Conservation (phyloP, 1,284 basidiomycete genomes). For the Ceratorhiza oryzae-sativae region DNA sequence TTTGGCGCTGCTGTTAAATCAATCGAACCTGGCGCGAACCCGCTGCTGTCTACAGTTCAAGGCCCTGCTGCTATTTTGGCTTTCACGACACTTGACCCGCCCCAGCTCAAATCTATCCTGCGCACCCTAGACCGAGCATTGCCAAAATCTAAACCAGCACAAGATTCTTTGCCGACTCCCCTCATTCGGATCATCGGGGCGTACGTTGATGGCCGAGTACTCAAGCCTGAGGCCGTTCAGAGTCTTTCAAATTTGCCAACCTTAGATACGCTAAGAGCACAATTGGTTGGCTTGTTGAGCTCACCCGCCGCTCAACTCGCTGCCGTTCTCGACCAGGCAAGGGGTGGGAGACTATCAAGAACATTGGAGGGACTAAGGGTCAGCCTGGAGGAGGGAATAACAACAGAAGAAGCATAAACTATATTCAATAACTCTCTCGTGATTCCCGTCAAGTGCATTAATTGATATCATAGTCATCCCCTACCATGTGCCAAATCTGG, state of each 20-base stretch:
- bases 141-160: slow-evolving; percentile 51
- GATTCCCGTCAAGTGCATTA: too few species aligned
- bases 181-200: slow-evolving; percentile 71
- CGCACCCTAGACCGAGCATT: slow-evolving; percentile 71
- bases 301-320: slow-evolving; percentile 73
- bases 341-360: slow-evolving; percentile 74
- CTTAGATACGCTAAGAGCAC: slow-evolving; percentile 72
- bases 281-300: slow-evolving; percentile 76
- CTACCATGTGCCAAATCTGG: too few species aligned
- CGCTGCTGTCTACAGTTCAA: slow-evolving; percentile 47
- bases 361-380: slow-evolving; percentile 79
- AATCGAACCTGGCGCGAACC: slow-evolving; percentile 22
- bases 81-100: slow-evolving; percentile 72
- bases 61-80: slow-evolving; percentile 72
- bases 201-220: slow-evolving; percentile 73
- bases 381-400: slow-evolving; percentile 65
- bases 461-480: too few species aligned
- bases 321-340: slow-evolving; percentile 71
- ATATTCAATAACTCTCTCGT: too few species aligned
- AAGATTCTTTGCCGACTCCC: slow-evolving; percentile 52
- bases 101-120: slow-evolving; percentile 69
- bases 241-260: slow-evolving; percentile 72
- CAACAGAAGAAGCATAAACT: slow-evolving; percentile 39
- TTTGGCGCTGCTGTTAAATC: slow-evolving; percentile 70
- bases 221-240: slow-evolving; percentile 63